phyloP scores from a whole-genome alignment of 2,329 filamentous ascomycete species.

The Exophiala viscosa region DNA sequence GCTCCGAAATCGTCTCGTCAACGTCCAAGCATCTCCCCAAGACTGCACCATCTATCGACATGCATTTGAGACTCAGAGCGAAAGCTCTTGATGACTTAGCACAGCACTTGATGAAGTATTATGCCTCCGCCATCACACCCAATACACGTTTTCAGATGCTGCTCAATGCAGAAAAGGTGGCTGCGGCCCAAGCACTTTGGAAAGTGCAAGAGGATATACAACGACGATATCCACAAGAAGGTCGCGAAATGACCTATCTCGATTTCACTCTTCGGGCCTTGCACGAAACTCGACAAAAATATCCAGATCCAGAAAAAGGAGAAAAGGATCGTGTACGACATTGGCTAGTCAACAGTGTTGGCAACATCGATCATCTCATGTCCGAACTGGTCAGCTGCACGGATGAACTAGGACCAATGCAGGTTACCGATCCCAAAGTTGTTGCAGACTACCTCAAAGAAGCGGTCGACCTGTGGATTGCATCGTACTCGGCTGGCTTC shows the following conservation, averaged over 20 bases:
- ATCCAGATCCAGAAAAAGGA: constrained; percentile 59
- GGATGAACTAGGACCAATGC: constrained; percentile 65
- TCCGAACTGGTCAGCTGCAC: constrained; percentile 76
- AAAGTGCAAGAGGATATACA: constrained; percentile 69
- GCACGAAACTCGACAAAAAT: constrained; percentile 70
- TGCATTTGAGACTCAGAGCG: constrained; percentile 71
- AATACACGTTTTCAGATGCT: constrained; percentile 73
- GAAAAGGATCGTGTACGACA: constrained; percentile 77
- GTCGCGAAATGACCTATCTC: constrained; percentile 66
- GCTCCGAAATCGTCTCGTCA: constrained; percentile 75
- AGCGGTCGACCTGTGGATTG: constrained; percentile 69
- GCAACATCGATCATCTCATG: constrained; percentile 68
- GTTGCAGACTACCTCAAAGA: constrained; percentile 55
- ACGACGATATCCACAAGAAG: constrained; percentile 52
- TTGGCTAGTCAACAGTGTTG: constrained; percentile 77
- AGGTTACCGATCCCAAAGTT: constrained; percentile 49
- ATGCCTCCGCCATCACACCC: constrained; percentile 61
- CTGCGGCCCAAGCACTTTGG: constrained; percentile 76
- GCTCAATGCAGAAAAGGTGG: constrained; percentile 87
- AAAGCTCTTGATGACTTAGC: constrained; percentile 73
- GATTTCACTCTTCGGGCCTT: constrained; percentile 72
- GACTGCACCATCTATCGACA: constrained; percentile 71
- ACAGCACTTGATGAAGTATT: constrained; percentile 63
- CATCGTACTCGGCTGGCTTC: constrained; percentile 60
- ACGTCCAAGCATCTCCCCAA: constrained; percentile 69